Percentiles rank a stretch among this genome's conserved stretches.
These are phyloP conservation scores for Aspergillus luchuensis DNA, from an alignment of 2,329 filamentous ascomycete genomes.

Conservation along the genomic window DNA sequence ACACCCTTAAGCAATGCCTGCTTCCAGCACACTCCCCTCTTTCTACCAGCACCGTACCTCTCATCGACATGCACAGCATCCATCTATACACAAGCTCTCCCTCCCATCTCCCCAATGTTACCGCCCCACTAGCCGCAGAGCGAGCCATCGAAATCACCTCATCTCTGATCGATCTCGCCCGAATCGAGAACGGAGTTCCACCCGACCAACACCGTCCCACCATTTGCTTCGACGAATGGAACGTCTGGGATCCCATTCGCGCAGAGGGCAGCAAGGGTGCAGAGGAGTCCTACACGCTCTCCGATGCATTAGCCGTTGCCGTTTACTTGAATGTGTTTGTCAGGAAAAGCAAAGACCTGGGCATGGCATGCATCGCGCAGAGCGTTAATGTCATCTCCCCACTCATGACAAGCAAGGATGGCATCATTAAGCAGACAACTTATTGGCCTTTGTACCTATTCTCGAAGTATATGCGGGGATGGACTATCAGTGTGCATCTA, in stretches of 20 bases:
- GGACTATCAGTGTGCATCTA: slow-evolving; percentile 67
- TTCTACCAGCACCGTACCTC: slow-evolving; percentile 40
- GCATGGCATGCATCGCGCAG: slow-evolving; percentile 79
- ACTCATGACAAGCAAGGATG: slow-evolving; percentile 68
- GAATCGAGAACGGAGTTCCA: slow-evolving; percentile 64
- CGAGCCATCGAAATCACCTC: slow-evolving; percentile 71
- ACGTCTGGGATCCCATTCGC: slow-evolving; percentile 74
- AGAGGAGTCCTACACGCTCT: slow-evolving; percentile 73
- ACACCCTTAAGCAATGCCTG: slow-evolving; percentile 71
- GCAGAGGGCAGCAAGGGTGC: slow-evolving; percentile 71
- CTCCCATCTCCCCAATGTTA: slow-evolving; percentile 57
- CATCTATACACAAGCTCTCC: slow-evolving; percentile 72
- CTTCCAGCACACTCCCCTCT: slow-evolving; percentile 49
- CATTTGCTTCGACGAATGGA: slow-evolving; percentile 86
- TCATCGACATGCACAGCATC: slow-evolving; percentile 80
- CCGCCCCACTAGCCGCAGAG: slow-evolving; percentile 69
- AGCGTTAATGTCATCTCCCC: slow-evolving; percentile 77
- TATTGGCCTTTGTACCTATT: slow-evolving; percentile 76
- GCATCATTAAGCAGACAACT: slow-evolving; percentile 69
- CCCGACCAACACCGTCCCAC: slow-evolving; percentile 62
- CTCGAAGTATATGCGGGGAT: slow-evolving; percentile 71
- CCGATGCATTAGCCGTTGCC: slow-evolving; percentile 72
- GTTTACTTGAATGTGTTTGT: slow-evolving; percentile 77
- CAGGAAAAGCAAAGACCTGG: slow-evolving; percentile 68
- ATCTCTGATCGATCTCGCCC: slow-evolving; percentile 70